Conservation (phyloP, 2,329 filamentous ascomycete genomes). For the Aspergillus sergii region DNA sequence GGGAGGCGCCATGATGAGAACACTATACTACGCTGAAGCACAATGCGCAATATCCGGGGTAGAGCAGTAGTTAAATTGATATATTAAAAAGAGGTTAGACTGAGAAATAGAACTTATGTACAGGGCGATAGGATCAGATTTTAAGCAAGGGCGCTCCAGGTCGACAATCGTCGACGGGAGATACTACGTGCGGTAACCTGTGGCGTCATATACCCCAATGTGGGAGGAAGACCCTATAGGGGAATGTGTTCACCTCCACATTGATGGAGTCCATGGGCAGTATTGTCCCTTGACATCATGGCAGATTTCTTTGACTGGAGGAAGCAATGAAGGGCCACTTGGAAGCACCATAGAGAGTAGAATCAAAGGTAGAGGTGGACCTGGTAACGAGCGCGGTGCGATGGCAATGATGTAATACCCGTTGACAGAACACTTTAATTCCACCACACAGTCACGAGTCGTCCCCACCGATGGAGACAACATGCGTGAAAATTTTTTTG, state of each 20-base stretch:
- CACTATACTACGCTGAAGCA: not conserved
- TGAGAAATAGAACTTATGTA: not conserved
- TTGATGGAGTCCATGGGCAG: not conserved
- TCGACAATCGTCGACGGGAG: not conserved
- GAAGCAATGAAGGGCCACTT: not conserved
- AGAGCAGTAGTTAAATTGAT: not conserved
- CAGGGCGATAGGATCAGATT: not conserved
- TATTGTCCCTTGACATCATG: not conserved
- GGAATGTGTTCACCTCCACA: not conserved
- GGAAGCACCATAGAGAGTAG: not conserved
- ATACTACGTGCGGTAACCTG: not conserved
- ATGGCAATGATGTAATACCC: not conserved
- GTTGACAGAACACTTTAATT: not conserved
- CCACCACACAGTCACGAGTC: not conserved
- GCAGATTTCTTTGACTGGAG: not conserved
- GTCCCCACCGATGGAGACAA: not conserved
- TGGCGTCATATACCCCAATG: not conserved
- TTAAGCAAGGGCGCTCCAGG: not conserved
- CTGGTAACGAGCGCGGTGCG: not conserved
- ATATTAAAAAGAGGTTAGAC: not conserved
- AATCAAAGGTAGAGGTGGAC: not conserved
- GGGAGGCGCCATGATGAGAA: slow-evolving; percentile 49
- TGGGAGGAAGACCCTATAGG: not conserved
- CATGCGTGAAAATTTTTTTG: not conserved
- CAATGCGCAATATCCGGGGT: not conserved